Evolutionary conservation across 805 yeast species (phyloP).

Genomic region (Candida namnaoensis): DNA sequence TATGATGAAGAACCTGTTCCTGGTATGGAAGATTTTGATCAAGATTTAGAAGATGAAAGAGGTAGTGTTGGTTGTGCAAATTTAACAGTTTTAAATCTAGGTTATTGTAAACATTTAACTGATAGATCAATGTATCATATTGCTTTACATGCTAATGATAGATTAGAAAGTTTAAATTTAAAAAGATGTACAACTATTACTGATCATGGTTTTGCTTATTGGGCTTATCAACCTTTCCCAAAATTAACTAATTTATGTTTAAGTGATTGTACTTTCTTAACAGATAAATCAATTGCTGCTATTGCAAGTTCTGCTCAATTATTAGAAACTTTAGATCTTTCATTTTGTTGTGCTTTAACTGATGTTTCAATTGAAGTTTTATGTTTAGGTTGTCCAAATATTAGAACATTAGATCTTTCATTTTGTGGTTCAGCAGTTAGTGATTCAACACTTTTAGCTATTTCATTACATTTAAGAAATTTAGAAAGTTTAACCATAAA

Average conservation of each 20-base stretch:
- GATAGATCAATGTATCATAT: conserved; percentile 60
- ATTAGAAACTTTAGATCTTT: conserved; percentile 48
- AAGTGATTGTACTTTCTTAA: conserved; percentile 67
- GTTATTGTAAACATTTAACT: conserved; percentile 73
- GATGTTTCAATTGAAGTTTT: conserved; percentile 62
- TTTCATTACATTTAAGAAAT: conserved; percentile 43
- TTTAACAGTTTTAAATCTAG: conserved; percentile 43
- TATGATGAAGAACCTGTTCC: conserved; percentile 17
- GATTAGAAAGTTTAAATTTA: conserved; percentile 48
- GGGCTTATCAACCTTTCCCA: conserved; percentile 52
- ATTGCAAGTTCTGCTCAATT: conserved; percentile 54
- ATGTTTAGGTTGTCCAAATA: conserved; percentile 53
- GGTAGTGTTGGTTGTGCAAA: conserved; percentile 46
- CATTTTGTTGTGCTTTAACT: conserved; percentile 69
- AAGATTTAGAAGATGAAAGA: neutral
- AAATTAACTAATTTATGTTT: conserved; percentile 42
- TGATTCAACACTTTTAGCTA: conserved; percentile 54
- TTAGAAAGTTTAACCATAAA: conserved; percentile 43
- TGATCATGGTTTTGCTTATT: conserved; percentile 60
- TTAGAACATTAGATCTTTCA: conserved; percentile 47
- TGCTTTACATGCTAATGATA: conserved; percentile 46
- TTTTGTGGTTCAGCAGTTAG: conserved; percentile 79
- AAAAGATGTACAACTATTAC: conserved; percentile 75
- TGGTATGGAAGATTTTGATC: conserved; percentile 21
- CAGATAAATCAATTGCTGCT: conserved; percentile 55